Percentiles rank a stretch among this genome's conserved stretches.
Conservation (phyloP, 257 asterid genomes). For the Solanum neorickii region DNA sequence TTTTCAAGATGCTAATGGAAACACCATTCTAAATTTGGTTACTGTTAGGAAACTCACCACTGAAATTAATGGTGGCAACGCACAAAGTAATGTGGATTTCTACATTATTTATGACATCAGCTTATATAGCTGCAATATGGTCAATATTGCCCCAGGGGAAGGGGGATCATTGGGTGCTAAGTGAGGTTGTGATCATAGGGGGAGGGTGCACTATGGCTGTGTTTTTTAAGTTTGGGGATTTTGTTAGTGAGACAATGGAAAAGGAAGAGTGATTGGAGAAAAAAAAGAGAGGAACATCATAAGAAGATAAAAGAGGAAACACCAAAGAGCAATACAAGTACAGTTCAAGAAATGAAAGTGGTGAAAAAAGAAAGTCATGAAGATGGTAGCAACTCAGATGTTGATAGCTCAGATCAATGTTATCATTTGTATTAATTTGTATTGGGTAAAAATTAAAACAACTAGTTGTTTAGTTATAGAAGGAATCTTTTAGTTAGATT, state of each 20-base stretch:
- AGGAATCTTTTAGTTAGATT: neutral
- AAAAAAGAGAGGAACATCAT: neutral
- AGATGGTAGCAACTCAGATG: constrained; percentile 31
- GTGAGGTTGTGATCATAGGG: constrained; percentile 22
- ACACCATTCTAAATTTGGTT: constrained; percentile 39
- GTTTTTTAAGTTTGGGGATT: constrained; percentile 23
- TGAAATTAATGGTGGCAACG: constrained; percentile 19
- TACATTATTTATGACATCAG: constrained; percentile 27
- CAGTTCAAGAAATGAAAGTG: constrained; percentile 18
- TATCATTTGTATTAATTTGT: constrained; percentile 17
- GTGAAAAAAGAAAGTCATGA: constrained; percentile 7
- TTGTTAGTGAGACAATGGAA: constrained; percentile 30
- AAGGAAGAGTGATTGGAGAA: constrained; percentile 34
- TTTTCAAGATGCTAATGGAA: constrained; percentile 31
- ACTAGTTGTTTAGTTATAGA: too few relatives aligned
- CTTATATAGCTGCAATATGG: constrained; percentile 41
- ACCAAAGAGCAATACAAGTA: constrained; percentile 21
- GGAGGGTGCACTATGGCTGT: constrained; percentile 30
- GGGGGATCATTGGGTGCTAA: constrained; percentile 11
- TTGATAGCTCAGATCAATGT: constrained; percentile 52
- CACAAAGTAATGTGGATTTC: constrained; percentile 51
- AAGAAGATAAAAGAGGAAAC: constrained; percentile 15
- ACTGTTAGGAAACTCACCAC: constrained; percentile 27
- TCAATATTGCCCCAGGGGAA: constrained; percentile 23
- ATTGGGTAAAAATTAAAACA: too few relatives aligned